Evolutionary conservation across 2,329 filamentous ascomycete species (phyloP), one percentile per base, ranked within the genome.

Genomic region (Microthyrium microscopicum): DNA sequence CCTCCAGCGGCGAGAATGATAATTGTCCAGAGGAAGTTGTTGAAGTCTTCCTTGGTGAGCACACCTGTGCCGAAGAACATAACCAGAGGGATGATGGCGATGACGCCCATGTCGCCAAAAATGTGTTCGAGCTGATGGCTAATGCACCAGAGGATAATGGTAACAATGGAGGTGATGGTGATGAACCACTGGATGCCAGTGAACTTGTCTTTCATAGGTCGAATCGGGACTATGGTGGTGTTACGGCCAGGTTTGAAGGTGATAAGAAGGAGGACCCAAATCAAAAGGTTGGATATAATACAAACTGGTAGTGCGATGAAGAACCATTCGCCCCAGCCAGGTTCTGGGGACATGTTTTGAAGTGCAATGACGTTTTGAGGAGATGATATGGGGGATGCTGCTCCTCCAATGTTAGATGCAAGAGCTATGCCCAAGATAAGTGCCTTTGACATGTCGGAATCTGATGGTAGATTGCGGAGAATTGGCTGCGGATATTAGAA

Each of bases 11-110:
- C 89, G 15, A 98, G 75, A 48, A 98, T 95, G 56, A 98, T 94
- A 56, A 98, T 98, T 15, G 91, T 98, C 89, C 89, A 98, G 25
- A 94, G 77, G 56, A 98, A 98, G 56, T 98, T 98, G 64, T 98
- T 98, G 53, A 98, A 98, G 58, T 98, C 89, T 57, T 95, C 89
- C 58, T 95, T 98, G 31, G 85, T 95, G 20, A 98, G 65, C 43
- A 95, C 87, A 8, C 89, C 89, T 2, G 84, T 85, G 35, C 89
- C 89, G 47, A 98, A 98, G 67, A 98, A 98, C 26, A 94, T 65
- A 3, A 92, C 79, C 33, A 98, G 77, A 5, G 89, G 89, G 39
- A 98, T 83, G 50, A 98, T 92, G 38, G 89, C 91, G 26, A 98
- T 80, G 34, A 98, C 85, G 34, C 89, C 89, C 89, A 98, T 98